These are phyloP conservation scores for Fusarium temperatum DNA, from an alignment of 2,329 filamentous ascomycete species.

Conservation along the genomic window DNA sequence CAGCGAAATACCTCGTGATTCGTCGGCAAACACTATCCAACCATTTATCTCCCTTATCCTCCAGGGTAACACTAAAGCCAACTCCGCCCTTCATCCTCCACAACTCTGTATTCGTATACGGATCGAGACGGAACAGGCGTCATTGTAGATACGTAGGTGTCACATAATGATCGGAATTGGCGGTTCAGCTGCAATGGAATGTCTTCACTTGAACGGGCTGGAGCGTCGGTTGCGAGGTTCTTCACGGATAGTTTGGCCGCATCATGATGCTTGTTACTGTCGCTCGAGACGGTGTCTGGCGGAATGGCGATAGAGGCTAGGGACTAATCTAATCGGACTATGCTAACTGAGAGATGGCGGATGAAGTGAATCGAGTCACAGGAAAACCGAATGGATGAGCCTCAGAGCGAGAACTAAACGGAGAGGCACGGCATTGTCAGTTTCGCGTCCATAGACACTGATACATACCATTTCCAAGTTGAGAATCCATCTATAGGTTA, in stretches of 20 bases:
- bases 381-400: neutral
- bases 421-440: constrained; percentile 25
- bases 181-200: constrained; percentile 4
- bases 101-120: constrained; percentile 4
- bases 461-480: constrained; percentile 33
- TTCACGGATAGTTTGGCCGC: constrained; percentile 22
- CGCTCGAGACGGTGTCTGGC: constrained; percentile 1
- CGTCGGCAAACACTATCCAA: neutral
- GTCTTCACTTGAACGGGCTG: constrained; percentile 4
- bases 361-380: neutral
- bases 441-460: constrained; percentile 7
- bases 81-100: neutral
- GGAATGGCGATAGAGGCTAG: constrained; percentile 5
- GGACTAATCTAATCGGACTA: constrained; percentile 21
- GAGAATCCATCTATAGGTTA: neutral
- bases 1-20: neutral
- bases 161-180: constrained; percentile 17
- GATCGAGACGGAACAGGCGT: neutral
- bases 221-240: neutral
- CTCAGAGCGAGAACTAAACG: constrained; percentile 9
- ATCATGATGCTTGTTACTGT: constrained; percentile 2
- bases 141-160: constrained; percentile 4
- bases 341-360: constrained; percentile 18
- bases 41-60: neutral
- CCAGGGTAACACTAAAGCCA: neutral